Conservation (phyloP, 2,329 filamentous ascomycete species). For the Pestalotiopsis sp. region DNA sequence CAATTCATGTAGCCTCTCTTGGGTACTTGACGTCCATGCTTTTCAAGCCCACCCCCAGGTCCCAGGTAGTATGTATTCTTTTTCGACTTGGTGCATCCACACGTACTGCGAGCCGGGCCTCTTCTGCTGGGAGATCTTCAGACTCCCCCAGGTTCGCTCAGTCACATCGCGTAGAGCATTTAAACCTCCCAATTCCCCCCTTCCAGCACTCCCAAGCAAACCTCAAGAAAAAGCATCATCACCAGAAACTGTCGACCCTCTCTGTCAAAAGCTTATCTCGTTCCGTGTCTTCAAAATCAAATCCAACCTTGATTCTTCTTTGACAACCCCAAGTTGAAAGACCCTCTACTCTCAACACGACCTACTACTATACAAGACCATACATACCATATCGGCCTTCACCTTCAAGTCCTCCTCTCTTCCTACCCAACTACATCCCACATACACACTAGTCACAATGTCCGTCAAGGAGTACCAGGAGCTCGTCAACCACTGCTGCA, state of each 20-base stretch:
- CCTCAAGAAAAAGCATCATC: background rate
- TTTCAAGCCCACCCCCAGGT: background rate
- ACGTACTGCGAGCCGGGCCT: conserved; percentile 1
- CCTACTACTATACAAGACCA: background rate
- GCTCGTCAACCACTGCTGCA: conserved; percentile 53
- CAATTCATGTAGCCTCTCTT: background rate
- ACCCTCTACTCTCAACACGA: background rate
- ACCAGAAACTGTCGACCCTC: background rate
- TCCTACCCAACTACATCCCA: background rate
- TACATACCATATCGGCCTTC: conserved; percentile 14
- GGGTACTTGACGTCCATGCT: conserved; percentile 13
- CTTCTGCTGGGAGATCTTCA: conserved; percentile 19
- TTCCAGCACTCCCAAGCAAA: conserved; percentile 9
- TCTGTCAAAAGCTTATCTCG: background rate
- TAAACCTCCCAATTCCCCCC: conserved; percentile 15
- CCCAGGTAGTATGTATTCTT: conserved; percentile 1
- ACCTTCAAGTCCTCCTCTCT: conserved; percentile 12
- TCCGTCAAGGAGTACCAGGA: conserved; percentile 43
- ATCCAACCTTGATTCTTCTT: background rate
- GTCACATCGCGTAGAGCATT: conserved; percentile 11
- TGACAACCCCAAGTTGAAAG: background rate
- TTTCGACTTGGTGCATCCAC: conserved; percentile 23
- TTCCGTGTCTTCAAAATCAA: background rate
- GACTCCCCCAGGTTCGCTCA: conserved; percentile 14
- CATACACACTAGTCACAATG: conserved; percentile 36